These are phyloP conservation scores for Pyrenochaeta sp. DNA, from an alignment of 2,329 filamentous ascomycete genomes.

Conservation along the genomic window DNA sequence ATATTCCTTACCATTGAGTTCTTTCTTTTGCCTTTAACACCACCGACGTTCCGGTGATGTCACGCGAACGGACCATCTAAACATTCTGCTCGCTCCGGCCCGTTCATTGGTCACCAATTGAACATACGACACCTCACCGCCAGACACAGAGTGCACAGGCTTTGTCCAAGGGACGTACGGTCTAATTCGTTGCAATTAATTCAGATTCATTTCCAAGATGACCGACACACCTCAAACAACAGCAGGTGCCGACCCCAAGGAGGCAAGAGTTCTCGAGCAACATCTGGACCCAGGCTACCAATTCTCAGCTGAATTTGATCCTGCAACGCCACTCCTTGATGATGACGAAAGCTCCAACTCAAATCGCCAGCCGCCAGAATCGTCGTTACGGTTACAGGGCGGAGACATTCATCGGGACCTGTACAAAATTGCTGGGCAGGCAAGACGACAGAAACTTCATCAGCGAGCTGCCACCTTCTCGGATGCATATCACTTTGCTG, in stretches of 20 bases:
- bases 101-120: slow-evolving; percentile 29
- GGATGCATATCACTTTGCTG: slow-evolving; percentile 50
- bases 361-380: slow-evolving; percentile 55
- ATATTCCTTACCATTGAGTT: too few species aligned
- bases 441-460: slow-evolving; percentile 52
- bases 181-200: slow-evolving; percentile 1
- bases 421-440: slow-evolving; percentile 73
- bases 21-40: slow-evolving; percentile 6
- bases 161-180: neutral
- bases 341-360: slow-evolving; percentile 35
- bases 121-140: slow-evolving; percentile 24
- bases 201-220: slow-evolving; percentile 23
- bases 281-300: slow-evolving; percentile 50
- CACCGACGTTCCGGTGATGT: slow-evolving; percentile 29
- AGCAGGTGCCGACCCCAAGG: slow-evolving; percentile 34
- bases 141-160: slow-evolving; percentile 11
- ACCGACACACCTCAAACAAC: slow-evolving; percentile 36
- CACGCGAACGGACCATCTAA: slow-evolving; percentile 39
- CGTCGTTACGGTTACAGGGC: slow-evolving; percentile 75
- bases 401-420: slow-evolving; percentile 81
- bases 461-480: slow-evolving; percentile 74
- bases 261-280: slow-evolving; percentile 50
- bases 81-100: slow-evolving; percentile 32
- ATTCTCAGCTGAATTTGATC: slow-evolving; percentile 55
- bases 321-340: slow-evolving; percentile 30